These are phyloP conservation scores for Kurtzmaniella quercitrusa DNA, from an alignment of 1,139 yeast genomes.

Conservation along the genomic window DNA sequence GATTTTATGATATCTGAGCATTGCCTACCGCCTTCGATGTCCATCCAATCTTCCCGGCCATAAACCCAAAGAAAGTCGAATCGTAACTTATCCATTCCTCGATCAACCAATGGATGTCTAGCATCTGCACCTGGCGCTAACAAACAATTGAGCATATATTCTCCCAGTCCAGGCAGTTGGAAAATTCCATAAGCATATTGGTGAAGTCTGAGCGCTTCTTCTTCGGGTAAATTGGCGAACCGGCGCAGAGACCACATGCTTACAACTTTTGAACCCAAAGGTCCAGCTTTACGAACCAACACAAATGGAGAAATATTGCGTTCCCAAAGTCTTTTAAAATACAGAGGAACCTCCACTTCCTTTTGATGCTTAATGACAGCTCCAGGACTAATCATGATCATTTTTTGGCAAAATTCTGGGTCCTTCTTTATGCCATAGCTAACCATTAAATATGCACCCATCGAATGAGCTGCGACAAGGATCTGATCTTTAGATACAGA, in stretches of 20 bases:
- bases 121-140: constrained; percentile 77
- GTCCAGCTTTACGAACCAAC: constrained; percentile 59
- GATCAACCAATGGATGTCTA: constrained; percentile 52
- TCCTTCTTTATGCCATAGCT: constrained; percentile 40
- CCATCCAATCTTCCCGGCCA: constrained; percentile 81
- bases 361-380: constrained; percentile 51
- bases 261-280: constrained; percentile 64
- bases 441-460: constrained; percentile 58
- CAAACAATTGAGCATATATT: constrained; percentile 65
- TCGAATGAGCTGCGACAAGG: constrained; percentile 54
- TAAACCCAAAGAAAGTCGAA: constrained; percentile 66
- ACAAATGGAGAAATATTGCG: constrained; percentile 67
- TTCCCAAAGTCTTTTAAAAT: constrained; percentile 69
- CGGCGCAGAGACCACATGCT: constrained; percentile 77
- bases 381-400: constrained; percentile 59
- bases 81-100: constrained; percentile 42
- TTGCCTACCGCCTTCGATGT: constrained; percentile 49
- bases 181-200: constrained; percentile 68
- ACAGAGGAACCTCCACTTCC: constrained; percentile 49
- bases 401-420: constrained; percentile 42
- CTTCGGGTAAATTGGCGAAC: constrained; percentile 44
- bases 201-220: constrained; percentile 49
- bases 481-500: constrained; percentile 26
- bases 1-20: constrained; percentile 35
- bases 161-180: constrained; percentile 71